Conservation (phyloP, 129 eudicot species). For the Saussurea involucrata region DNA sequence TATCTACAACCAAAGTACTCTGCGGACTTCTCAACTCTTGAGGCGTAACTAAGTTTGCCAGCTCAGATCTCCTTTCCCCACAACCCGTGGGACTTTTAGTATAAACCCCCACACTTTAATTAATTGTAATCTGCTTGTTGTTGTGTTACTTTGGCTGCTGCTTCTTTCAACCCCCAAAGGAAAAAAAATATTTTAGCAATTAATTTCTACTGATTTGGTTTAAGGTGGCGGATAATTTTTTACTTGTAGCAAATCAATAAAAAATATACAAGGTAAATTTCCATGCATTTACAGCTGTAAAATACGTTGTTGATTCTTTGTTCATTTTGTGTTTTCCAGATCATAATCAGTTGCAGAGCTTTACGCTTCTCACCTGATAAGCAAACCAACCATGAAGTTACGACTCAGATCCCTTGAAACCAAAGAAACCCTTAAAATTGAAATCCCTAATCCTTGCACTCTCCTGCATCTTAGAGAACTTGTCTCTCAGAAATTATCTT, state of each 20-base stretch:
- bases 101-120: neutral
- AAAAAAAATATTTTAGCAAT: neutral
- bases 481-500: constrained; percentile 38
- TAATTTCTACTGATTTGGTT: constrained; percentile 1
- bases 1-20: neutral
- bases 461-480: constrained; percentile 49
- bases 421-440: constrained; percentile 60
- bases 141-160: neutral
- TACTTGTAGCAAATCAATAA: neutral
- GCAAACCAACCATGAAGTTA: constrained; percentile 48
- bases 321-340: neutral
- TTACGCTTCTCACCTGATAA: neutral
- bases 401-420: constrained; percentile 69
- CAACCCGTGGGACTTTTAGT: neutral
- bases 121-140: neutral
- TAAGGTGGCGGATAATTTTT: neutral
- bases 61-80: neutral
- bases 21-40: neutral
- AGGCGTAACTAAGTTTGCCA: neutral
- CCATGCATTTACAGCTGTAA: neutral
- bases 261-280: neutral
- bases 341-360: neutral
- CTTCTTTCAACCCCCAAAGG: neutral
- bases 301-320: neutral
- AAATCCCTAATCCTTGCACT: constrained; percentile 48